Evolutionary conservation across 129 eudicot genomes (phyloP).

Genomic region (Escallonia herrerae): DNA sequence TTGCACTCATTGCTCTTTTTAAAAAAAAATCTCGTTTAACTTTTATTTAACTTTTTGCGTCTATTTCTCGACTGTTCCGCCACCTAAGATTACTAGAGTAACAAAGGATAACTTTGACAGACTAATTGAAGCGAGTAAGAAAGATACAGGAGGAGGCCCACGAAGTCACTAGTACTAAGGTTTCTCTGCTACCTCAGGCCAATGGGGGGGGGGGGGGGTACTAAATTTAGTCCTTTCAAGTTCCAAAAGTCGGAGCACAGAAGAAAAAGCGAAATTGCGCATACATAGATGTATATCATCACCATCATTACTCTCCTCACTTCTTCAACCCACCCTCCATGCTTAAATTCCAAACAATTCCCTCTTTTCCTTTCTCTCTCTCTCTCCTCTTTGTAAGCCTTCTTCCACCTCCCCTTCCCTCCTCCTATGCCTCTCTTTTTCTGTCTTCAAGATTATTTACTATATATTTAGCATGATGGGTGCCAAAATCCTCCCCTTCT

Average conservation of each 20-base stretch:
- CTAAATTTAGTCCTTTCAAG: constrained; percentile 1
- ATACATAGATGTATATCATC: constrained; percentile 3
- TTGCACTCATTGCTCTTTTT: too few species aligned
- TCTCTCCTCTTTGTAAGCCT: background rate
- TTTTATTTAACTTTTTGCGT: too few species aligned
- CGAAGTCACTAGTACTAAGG: background rate
- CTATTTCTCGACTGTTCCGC: too few species aligned
- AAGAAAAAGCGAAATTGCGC: constrained; percentile 7
- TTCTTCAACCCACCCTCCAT: constrained; percentile 16
- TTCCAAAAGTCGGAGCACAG: background rate
- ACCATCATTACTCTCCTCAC: constrained; percentile 29
- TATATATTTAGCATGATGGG: constrained; percentile 8
- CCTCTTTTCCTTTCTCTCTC: constrained; percentile 10
- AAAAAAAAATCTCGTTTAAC: too few species aligned
- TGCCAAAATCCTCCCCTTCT: constrained; percentile 12
- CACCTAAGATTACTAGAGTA: too few species aligned
- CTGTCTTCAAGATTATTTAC: background rate
- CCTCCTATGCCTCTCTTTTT: constrained; percentile 6
- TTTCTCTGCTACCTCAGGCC: background rate
- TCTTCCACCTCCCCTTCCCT: constrained; percentile 7
- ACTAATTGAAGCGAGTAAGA: too few species aligned
- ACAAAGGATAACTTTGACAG: too few species aligned
- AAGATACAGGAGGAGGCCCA: background rate
- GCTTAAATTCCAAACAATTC: constrained; percentile 19
- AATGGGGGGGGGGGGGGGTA: background rate